Evolutionary conservation across 2,329 filamentous ascomycete species (phyloP), one percentile per base, ranked within the genome.

Genomic region (Botryotinia calthae): DNA sequence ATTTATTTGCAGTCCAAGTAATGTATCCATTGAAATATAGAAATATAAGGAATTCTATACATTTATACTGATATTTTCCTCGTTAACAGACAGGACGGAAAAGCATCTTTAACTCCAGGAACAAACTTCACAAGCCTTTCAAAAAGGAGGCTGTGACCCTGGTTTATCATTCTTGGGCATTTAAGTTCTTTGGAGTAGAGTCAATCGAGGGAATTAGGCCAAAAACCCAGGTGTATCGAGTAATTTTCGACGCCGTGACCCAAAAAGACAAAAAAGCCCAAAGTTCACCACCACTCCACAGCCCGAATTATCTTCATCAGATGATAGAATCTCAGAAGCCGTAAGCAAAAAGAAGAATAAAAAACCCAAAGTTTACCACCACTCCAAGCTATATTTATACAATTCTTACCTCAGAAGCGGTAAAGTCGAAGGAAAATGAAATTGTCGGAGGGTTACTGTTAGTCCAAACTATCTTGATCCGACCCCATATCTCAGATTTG

Each of bases 251-350:
- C 25, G 10, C n/a, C 12, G 12, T n/a, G n/a, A n/a, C 48, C 5
- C 12, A 10, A 51, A 51, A 51, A n/a, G 10, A 51, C 25, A 25
- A 51, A 14, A 5, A 51, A 51, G 25, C 1, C 2, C 25, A 12
- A n/a, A 12, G 1, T 5, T 51, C 0, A 51, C 12, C 25, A n/a
- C n/a, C 4, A 51, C 25, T 6, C 1, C 5, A 51, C 4, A n/a
- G 25, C 22, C 22, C 22, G 2, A 12, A 4, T 4, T 51, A n/a
- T 51, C 25, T n/a, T 51, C 48, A n/a, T n/a, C 25, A 22, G 4
- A 12, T n/a, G 12, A 6, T n/a, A 51, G 25, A 51, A n/a, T 2
- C 48, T 12, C 48, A 14, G 25, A n/a, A 7, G 48, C 10, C n/a
- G 48, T n/a, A 51, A n/a, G 25, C 2, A n/a, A 25, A 51, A 6